Evolutionary conservation across 805 yeast species (phyloP), one percentile per base, ranked within the genome.

Genomic region (Teunomyces kruisii): DNA sequence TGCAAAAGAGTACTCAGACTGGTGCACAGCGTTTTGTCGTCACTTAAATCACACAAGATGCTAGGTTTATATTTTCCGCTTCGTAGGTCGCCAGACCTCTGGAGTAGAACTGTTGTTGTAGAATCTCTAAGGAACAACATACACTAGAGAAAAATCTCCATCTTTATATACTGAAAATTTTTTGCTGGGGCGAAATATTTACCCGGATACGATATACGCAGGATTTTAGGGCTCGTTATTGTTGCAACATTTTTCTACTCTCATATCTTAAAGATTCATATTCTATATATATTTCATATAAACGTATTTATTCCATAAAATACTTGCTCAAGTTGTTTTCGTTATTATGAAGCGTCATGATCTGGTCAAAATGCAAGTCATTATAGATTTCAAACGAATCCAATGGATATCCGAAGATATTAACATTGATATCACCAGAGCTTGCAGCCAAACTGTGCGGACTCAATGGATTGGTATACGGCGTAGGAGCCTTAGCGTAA

Each of bases 21-120:
- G 76, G 76, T 72, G 76, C 76, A 72, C 76, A 72, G 76, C 76
- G 72, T 65, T 60, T 67, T 68, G 74, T 72, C 75, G 56, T 72
- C 76, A 67, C 46, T 33, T 32, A 32, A 44, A 39, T 36, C 45
- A 31, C 41, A 31, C 42, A 35, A 35, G 38, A 16, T 35, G 19
- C 40, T 10, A 27, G 40, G 40, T 49, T 40, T 39, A 32, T 32
- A 29, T 48, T 39, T 48, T 51, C 38, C 38, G 42, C 44, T 42
- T 33, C 17, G 42, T 44, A 51, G 50, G 43, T 51, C 50, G 29
- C 42, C 54, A 16, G 50, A 51, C 52, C 49, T 51, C 35, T 15
- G 22, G 24, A 32, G 22, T 22, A 22, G 16, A 35, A 35, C 16
- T 22, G 38, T n/a, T 17, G 28, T 26, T 4, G 28, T 26, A 26